Evolutionary conservation across 1,284 basidiomycete species (phyloP), one percentile per base, ranked within the genome.

Genomic region (Rhodotorula sp.): DNA sequence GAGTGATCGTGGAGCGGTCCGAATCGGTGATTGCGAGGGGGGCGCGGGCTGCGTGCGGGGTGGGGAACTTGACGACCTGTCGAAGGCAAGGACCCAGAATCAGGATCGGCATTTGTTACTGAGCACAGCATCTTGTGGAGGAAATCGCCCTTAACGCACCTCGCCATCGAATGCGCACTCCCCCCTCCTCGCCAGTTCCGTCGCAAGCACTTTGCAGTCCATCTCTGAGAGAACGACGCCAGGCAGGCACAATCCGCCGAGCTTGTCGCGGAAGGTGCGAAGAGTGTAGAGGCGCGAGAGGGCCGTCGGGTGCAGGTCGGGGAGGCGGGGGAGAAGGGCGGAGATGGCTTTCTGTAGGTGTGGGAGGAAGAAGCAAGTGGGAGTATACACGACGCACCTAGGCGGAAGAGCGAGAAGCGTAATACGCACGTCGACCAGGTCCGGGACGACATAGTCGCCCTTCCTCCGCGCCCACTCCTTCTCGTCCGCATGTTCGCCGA

Each of bases 401-500:
- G 34, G 19, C 32, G 9, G 53, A 10, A 8, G 32, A 10, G 46
- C 27, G 48, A 19, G 34, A 19, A 19, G 27, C 59, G 8, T 1
- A 25, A 32, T 1, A 46, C 73, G 50, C 27, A 79, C 77, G 71
- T 79, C 71, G 54, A 79, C 67, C 12, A 76, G 66, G 17, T 73
- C 72, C 25, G 69, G 66, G n/a, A 77, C 66, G n/a, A 78, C 76
- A 65, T 71, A 78, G 25, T 70, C 72, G 21, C 78, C 78, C 21
- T 70, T 50, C 3, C 72, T 36, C 7, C 58, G 56, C 25, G 44
- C 65, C 78, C 78, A 78, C 51, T 76, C 73, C 13, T 70, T 72
- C n/a, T 76, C 69, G 36, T 77, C 76, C 0, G 67, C 70, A 21
- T 51, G 36, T 29, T 75, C 74, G 15, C 68, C 73, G 36, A 64